Evolutionary conservation across 805 yeast species (phyloP).

Genomic region (Zygosaccharomyces lentus): DNA sequence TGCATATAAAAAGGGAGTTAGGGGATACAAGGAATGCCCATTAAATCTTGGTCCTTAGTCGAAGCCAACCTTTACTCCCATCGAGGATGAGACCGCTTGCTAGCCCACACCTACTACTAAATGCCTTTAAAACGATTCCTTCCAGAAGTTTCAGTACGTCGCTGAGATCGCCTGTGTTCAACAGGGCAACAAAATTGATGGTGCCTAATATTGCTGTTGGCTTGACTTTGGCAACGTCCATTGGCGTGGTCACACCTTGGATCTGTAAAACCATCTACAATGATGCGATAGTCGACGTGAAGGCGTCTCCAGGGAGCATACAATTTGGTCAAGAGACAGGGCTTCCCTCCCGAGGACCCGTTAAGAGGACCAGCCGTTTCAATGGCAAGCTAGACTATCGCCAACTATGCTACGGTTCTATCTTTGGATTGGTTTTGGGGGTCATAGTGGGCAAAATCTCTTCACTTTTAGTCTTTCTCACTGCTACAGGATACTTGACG

Average conservation of each 20-base stretch:
- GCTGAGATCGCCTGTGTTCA: neutral
- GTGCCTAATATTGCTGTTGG: slow-evolving; percentile 10
- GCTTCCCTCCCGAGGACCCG: slow-evolving; percentile 10
- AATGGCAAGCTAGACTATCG: slow-evolving; percentile 20
- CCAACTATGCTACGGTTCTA: slow-evolving; percentile 30
- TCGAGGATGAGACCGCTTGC: slow-evolving; percentile 9
- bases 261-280: slow-evolving; percentile 13
- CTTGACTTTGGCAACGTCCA: slow-evolving; percentile 12
- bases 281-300: slow-evolving; percentile 21
- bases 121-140: slow-evolving; percentile 2
- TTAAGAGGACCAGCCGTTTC: slow-evolving; percentile 9
- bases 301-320: slow-evolving; percentile 10
- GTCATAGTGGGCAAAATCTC: slow-evolving; percentile 29
- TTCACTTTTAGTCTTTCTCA: slow-evolving; percentile 20
- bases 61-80: neutral
- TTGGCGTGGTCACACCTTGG: slow-evolving; percentile 15
- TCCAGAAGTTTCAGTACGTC: slow-evolving; percentile 3
- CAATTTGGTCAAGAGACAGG: slow-evolving; percentile 13
- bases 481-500: slow-evolving; percentile 20
- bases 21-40: neutral
- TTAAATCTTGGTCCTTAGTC: neutral
- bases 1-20: slow-evolving; percentile 4
- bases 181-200: neutral
- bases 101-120: slow-evolving; percentile 9
- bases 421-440: slow-evolving; percentile 28